Conservation (phyloP, 2,329 filamentous ascomycete species). For the Fusarium sp. region DNA sequence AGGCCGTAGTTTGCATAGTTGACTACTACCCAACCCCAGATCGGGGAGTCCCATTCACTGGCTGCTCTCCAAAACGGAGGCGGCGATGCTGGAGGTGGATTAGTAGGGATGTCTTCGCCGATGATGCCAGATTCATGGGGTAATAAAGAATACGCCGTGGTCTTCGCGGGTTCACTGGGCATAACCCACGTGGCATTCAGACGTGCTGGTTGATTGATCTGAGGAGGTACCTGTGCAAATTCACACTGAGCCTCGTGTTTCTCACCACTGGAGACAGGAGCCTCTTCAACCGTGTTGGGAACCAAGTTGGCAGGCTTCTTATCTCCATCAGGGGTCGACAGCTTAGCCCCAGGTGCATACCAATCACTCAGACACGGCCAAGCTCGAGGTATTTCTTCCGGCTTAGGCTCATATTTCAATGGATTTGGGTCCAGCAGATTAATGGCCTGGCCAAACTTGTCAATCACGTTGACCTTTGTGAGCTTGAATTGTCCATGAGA, state of each 20-base stretch:
- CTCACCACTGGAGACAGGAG: too few species aligned
- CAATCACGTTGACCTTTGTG: not conserved
- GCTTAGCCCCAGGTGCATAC: too few species aligned
- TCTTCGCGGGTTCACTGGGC: not conserved
- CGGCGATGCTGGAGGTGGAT: too few species aligned
- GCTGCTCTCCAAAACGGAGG: not conserved
- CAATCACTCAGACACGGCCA: too few species aligned
- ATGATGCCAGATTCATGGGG: too few species aligned
- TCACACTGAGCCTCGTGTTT: too few species aligned
- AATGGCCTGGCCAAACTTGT: not conserved
- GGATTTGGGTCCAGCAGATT: not conserved
- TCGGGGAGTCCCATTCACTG: not conserved
- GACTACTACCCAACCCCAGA: not conserved
- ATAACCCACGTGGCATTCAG: not conserved
- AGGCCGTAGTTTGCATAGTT: not conserved
- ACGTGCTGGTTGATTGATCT: not conserved
- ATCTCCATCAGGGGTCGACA: too few species aligned
- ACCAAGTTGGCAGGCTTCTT: too few species aligned
- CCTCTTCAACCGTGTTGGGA: too few species aligned
- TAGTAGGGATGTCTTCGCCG: too few species aligned
- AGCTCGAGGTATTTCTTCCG: too few species aligned
- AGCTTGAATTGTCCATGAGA: not conserved
- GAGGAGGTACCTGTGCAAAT: not conserved
- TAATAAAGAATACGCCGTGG: not conserved
- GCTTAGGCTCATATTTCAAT: not conserved